These are phyloP conservation scores for Vigna unguiculata DNA, from an alignment of 306 rosid species.

Conservation along the genomic window DNA sequence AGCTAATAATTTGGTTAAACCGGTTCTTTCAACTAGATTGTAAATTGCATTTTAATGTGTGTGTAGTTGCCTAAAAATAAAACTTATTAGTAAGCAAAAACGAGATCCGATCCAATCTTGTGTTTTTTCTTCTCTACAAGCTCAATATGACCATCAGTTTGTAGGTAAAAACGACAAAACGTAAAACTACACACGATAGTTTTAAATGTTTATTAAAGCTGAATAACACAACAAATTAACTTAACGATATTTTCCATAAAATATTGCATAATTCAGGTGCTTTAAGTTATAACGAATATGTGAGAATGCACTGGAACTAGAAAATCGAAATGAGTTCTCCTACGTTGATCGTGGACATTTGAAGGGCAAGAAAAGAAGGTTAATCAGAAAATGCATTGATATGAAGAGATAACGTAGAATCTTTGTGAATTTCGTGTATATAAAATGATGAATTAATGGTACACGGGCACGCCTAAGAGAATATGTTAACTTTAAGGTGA, in stretches of 20 bases:
- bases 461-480: slow-evolving; percentile 41
- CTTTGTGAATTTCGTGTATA: slow-evolving; percentile 18
- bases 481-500: slow-evolving; percentile 36
- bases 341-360: slow-evolving; percentile 15
- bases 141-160: background rate
- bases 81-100: background rate
- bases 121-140: background rate
- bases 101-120: background rate
- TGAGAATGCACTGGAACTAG: slow-evolving; percentile 5
- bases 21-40: background rate
- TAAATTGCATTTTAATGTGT: background rate
- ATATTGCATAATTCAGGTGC: background rate
- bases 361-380: slow-evolving; percentile 9
- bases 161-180: background rate
- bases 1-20: background rate
- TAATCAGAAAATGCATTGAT: background rate
- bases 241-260: background rate
- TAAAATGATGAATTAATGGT: slow-evolving; percentile 38
- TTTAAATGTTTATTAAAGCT: too few relatives aligned
- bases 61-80: background rate
- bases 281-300: background rate
- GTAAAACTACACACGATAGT: background rate
- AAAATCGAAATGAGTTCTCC: background rate
- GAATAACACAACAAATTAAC: background rate
- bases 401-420: slow-evolving; percentile 44